Evolutionary conservation across 2,329 filamentous ascomycete genomes (phyloP), one percentile per base, ranked within the genome.

Genomic region (Cladosporium sp.): DNA sequence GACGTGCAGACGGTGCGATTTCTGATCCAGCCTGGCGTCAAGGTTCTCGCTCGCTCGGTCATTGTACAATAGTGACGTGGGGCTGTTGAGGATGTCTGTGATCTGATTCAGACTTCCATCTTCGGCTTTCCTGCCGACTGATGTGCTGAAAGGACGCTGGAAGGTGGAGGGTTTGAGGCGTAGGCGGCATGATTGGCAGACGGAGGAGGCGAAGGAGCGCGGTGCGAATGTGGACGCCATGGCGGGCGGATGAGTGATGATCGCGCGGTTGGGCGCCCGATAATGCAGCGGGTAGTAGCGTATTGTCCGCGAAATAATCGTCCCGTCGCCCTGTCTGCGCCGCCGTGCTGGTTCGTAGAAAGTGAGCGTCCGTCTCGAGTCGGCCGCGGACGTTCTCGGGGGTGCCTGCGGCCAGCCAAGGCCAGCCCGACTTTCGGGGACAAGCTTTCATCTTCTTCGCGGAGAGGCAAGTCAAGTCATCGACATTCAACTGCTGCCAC

Each of bases 1-100:
- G 68, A 98, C 77, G 74, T 95, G 89, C 58, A 98, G 79, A 69
- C 95, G 89, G 74, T 89, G 89, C 2, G 87, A 85, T 44, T 49
- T 38, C 14, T 38, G 40, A 19, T 53, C 43, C 16, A 22, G 13
- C 19, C n/a, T n/a, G 43, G 37, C 52, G 38, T 54, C 46, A 32
- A 54, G 52, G 31, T 44, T 41, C 13, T 35, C 13, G 46, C 52
- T 51, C 10, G 22, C 37, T 22, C 7, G 41, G n/a, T 44, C 35
- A 33, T 44, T 49, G 22, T 28, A 28, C 22, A 28, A 2, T 28
- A 28, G 7, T 7, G 22, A 28, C 7, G 22, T 28, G 22, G 22
- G 50, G 35, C n/a, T 45, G 32, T 45, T 28, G 8, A 34, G 32
- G 19, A 40, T 42, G 43, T 50, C 40, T 33, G 14, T 22, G 40